A percentile compares a stretch with the other conserved stretches of the same genome.
Conservation (phyloP, 2,329 filamentous ascomycete genomes). For the Pseudogymnoascus sp. region DNA sequence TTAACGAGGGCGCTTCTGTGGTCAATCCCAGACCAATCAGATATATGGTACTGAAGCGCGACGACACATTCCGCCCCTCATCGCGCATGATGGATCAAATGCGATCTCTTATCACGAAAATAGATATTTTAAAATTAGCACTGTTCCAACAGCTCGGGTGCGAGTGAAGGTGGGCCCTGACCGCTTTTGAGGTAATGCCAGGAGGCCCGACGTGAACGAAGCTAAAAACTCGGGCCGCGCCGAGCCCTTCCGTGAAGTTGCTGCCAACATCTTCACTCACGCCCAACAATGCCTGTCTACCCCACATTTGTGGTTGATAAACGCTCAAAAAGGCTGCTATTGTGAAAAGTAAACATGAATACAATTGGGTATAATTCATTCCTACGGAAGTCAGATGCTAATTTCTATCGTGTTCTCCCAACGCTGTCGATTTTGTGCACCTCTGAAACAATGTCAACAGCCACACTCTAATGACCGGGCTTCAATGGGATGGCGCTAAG, state of each 20-base stretch:
- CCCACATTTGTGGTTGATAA: not conserved
- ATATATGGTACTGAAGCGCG: not conserved
- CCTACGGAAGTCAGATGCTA: not conserved
- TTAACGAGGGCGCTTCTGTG: not conserved
- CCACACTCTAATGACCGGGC: not conserved
- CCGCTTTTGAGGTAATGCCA: not conserved
- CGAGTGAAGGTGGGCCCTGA: not conserved
- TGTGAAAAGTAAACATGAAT: not conserved
- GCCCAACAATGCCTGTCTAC: not conserved
- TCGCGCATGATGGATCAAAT: not conserved
- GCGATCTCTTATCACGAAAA: not conserved
- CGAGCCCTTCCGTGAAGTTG: not conserved
- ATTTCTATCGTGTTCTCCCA: not conserved
- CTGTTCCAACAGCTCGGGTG: not conserved
- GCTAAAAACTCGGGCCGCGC: not conserved
- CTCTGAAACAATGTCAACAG: not conserved
- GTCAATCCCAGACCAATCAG: not conserved
- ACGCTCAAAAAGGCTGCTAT: not conserved
- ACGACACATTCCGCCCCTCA: not conserved
- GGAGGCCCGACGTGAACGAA: not conserved
- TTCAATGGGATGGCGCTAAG: constrained; percentile 22
- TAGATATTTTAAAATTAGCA: not conserved
- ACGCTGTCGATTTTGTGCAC: not conserved
- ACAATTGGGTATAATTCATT: not conserved
- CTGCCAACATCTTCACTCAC: not conserved